phyloP scores from a whole-genome alignment of 768 basidiomycete genomes.

The Astraeus odoratus region DNA sequence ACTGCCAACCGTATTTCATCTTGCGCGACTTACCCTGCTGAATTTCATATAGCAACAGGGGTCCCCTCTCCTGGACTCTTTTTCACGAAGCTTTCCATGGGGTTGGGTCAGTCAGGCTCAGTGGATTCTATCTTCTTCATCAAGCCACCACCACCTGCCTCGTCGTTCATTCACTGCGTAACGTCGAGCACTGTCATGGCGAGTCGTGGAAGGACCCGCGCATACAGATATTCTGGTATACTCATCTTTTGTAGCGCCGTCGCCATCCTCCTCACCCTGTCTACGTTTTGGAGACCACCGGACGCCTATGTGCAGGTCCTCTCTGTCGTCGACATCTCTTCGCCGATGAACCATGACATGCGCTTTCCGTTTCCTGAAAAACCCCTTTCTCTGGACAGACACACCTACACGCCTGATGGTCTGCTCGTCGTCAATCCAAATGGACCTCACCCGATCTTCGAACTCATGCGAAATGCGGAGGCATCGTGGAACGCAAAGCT shows the following conservation, averaged over 20 bases:
- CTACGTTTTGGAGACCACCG: neutral
- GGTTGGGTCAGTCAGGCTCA: too few species aligned
- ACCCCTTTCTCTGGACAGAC: constrained; percentile 5
- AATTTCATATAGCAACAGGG: too few species aligned
- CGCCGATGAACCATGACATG: neutral
- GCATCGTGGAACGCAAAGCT: constrained; percentile 30
- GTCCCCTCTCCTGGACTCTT: too few species aligned
- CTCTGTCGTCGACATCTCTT: neutral
- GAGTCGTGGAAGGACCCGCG: neutral
- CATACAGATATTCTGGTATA: neutral
- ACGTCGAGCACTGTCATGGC: neutral
- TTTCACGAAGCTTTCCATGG: too few species aligned
- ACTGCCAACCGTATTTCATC: too few species aligned
- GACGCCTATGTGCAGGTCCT: neutral
- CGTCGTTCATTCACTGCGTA: too few species aligned
- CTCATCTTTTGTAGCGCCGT: neutral
- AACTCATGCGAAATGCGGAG: constrained; percentile 33
- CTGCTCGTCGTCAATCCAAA: constrained; percentile 28
- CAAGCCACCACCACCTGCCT: too few species aligned
- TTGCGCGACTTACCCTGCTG: too few species aligned
- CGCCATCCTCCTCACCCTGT: neutral
- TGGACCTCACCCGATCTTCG: constrained; percentile 37
- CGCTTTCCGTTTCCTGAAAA: neutral
- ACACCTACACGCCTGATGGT: constrained; percentile 22
- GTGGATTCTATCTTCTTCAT: too few species aligned